phyloP scores from a whole-genome alignment of 306 rosid genomes.

The Chamaecrista fasciculata region DNA sequence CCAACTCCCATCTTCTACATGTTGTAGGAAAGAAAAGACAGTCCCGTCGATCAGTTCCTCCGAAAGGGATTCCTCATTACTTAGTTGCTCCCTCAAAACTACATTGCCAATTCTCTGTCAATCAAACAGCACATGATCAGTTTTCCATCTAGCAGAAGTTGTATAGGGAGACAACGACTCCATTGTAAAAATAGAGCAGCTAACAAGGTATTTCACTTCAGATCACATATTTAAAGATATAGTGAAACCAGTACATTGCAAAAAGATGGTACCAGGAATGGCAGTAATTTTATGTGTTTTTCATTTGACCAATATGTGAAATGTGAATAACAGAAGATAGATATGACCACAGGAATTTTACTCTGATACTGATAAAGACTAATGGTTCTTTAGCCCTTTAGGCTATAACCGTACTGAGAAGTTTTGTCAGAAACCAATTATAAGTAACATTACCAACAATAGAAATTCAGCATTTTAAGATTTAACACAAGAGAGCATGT shows the following conservation, averaged over 20 bases:
- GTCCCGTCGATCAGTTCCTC: conserved; percentile 60
- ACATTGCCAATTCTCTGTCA: conserved; percentile 62
- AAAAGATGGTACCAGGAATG: background rate
- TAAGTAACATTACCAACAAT: background rate
- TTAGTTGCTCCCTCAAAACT: conserved; percentile 55
- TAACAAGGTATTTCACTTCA: background rate
- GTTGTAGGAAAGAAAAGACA: conserved; percentile 52
- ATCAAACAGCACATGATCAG: conserved; percentile 26
- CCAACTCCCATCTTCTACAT: conserved; percentile 85
- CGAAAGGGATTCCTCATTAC: conserved; percentile 46
- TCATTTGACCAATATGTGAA: background rate
- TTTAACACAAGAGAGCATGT: conserved; percentile 18
- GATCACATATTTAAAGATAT: background rate
- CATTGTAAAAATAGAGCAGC: background rate
- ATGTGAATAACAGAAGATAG: background rate
- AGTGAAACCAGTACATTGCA: background rate
- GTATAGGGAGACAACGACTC: background rate
- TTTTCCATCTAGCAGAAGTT: conserved; percentile 11
- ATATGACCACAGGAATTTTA: background rate
- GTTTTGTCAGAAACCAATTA: background rate
- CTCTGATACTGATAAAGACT: background rate
- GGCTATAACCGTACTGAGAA: background rate
- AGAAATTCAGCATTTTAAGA: conserved; percentile 2
- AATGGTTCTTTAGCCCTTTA: background rate
- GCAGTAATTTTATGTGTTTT: background rate